phyloP scores from a whole-genome alignment of 2,329 filamentous ascomycete genomes.

The Aureobasidium sp. region DNA sequence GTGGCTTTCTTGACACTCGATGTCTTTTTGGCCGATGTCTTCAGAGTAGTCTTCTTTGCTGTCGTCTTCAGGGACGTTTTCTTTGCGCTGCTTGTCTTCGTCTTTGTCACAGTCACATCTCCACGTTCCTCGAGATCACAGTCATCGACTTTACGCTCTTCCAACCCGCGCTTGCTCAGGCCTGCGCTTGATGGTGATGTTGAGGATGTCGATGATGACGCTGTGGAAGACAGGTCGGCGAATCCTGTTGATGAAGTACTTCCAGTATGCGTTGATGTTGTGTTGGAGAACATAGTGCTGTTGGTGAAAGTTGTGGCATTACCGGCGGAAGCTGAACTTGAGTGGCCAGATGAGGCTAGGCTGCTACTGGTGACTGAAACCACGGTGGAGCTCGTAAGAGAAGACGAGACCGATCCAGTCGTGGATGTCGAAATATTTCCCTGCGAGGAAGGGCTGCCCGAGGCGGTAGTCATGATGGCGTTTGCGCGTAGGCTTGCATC shows the following conservation, averaged over 20 bases:
- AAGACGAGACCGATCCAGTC: neutral
- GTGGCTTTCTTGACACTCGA: neutral
- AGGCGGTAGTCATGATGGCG: neutral
- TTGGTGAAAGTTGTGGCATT: neutral
- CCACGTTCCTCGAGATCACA: constrained; percentile 1
- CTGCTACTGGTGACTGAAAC: neutral
- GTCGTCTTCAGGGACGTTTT: neutral
- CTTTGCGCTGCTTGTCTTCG: neutral
- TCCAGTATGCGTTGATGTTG: neutral
- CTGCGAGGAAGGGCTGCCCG: neutral
- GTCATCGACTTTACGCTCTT: neutral
- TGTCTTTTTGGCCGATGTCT: neutral
- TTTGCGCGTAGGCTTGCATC: neutral
- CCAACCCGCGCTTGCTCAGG: neutral
- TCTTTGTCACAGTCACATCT: neutral
- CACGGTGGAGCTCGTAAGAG: neutral
- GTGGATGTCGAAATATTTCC: neutral
- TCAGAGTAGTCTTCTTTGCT: neutral
- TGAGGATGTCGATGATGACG: neutral
- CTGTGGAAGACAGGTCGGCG: neutral
- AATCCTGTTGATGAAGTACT: neutral
- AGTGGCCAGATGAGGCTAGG: neutral
- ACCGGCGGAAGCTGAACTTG: neutral
- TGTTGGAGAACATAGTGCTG: neutral
- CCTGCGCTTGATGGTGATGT: neutral